Evolutionary conservation across 257 asterid species (phyloP).

Genomic region (Euphrasia confusa): DNA sequence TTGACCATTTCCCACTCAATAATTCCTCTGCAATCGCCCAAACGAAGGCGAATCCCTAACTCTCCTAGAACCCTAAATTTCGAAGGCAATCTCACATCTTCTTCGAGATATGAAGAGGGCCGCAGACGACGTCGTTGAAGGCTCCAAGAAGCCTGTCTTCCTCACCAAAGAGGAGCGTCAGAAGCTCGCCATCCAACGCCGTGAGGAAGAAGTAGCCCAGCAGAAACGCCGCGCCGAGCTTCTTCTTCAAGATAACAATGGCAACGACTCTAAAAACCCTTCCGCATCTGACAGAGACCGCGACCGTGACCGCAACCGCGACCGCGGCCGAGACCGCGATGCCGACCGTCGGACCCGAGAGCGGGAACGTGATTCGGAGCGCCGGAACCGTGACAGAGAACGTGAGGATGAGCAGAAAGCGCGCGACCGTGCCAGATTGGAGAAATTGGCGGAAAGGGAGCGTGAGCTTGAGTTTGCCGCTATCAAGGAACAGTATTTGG

Average conservation of each 20-base stretch:
- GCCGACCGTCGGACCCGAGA: too few species aligned
- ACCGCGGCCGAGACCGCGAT: background rate
- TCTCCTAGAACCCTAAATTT: background rate
- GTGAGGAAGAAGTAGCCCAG: constrained; percentile 4
- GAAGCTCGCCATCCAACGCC: constrained; percentile 3
- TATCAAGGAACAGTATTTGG: constrained; percentile 2
- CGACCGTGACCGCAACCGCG: background rate
- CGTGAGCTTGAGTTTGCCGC: background rate
- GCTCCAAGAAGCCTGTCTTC: constrained; percentile 1
- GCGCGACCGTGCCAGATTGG: background rate
- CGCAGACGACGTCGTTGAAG: background rate
- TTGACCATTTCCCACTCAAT: too few species aligned
- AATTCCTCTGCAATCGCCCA: too few species aligned
- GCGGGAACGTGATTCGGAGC: background rate
- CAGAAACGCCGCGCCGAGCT: constrained; percentile 9
- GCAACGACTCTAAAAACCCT: background rate
- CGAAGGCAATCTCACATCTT: background rate
- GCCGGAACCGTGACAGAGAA: constrained; percentile 1
- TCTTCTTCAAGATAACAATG: background rate
- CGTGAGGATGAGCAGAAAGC: constrained; percentile 1
- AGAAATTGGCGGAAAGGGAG: background rate
- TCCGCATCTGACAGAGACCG: background rate
- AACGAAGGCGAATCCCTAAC: background rate
- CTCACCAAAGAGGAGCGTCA: constrained; percentile 2
- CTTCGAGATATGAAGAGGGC: constrained; percentile 3